phyloP scores from a whole-genome alignment of 768 basidiomycete genomes.

The Hypholoma fasciculare region DNA sequence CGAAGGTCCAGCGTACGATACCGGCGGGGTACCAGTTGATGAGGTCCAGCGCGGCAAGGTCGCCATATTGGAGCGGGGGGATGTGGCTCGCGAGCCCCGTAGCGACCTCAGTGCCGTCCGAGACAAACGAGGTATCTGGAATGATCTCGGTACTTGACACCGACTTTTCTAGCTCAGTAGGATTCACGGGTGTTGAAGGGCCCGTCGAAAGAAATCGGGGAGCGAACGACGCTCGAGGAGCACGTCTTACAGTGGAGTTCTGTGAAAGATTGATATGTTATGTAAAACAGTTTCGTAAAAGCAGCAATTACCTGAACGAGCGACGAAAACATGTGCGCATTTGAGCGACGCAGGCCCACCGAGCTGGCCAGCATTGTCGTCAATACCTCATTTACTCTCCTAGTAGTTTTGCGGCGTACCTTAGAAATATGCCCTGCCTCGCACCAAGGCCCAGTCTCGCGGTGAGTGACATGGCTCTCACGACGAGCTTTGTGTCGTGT shows the following conservation, averaged over 20 bases:
- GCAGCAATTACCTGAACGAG: neutral
- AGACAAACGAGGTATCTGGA: neutral
- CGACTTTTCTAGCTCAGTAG: neutral
- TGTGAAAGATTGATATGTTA: neutral
- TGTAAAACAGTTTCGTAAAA: neutral
- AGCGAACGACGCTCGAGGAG: neutral
- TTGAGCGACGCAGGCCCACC: neutral
- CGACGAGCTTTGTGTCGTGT: neutral
- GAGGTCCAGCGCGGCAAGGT: constrained; percentile 68
- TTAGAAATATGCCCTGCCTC: neutral
- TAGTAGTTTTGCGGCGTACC: neutral
- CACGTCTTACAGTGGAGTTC: neutral
- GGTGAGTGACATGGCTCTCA: neutral
- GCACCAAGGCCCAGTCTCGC: neutral
- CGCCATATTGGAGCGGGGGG: constrained; percentile 63
- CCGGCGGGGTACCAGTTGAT: constrained; percentile 65
- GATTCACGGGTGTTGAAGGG: neutral
- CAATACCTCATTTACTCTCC: neutral
- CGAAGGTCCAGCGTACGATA: constrained; percentile 59
- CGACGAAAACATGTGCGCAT: constrained; percentile 6
- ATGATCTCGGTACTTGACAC: neutral
- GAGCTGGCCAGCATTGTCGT: neutral
- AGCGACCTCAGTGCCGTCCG: constrained; percentile 21
- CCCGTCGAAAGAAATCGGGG: neutral
- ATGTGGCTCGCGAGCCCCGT: constrained; percentile 30